Evolutionary conservation across 78 protist genomes (phyloP).

Genomic region (Chrysochromulina parva): DNA sequence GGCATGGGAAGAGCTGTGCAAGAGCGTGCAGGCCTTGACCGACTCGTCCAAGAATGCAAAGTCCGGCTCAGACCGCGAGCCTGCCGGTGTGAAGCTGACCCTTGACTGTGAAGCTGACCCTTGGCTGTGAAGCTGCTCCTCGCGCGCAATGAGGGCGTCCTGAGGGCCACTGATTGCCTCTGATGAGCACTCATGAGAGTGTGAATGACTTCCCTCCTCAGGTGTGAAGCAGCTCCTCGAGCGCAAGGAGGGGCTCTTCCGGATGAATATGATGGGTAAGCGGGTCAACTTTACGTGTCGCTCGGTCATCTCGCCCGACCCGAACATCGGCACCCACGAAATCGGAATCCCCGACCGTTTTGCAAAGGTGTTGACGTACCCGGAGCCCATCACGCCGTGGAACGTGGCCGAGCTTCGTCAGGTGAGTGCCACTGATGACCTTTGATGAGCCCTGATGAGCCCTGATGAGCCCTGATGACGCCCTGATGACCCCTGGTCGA

Average conservation of each 20-base stretch:
- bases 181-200: too few species aligned
- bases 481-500: background rate
- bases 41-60: background rate
- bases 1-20: background rate
- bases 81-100: too few species aligned
- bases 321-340: constrained; percentile 82
- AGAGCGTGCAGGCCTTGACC: background rate
- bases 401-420: too few species aligned
- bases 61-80: too few species aligned
- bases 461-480: too few species aligned
- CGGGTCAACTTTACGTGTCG: constrained; percentile 98
- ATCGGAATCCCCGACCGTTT: constrained; percentile 69
- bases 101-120: too few species aligned
- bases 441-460: too few species aligned
- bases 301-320: constrained; percentile 98
- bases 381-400: constrained; percentile 43
- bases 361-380: constrained; percentile 65
- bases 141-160: too few species aligned
- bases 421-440: too few species aligned
- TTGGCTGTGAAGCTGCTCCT: too few species aligned
- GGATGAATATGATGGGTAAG: constrained; percentile 98
- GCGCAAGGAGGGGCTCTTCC: constrained; percentile 95
- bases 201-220: too few species aligned
- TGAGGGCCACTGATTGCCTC: too few species aligned
- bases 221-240: constrained; percentile 93